Evolutionary conservation across 129 eudicot genomes (phyloP).

Genomic region (Helianthus annuus): HanXRQr2.0-SUNRISE NC_035448.2:43030281-43030780

Average conservation of each 20-base stretch:
- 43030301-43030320: neutral
- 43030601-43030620: constrained; percentile 15
- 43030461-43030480: neutral
- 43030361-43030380: constrained; percentile 12
- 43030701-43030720: too few species aligned
- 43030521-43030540: constrained; percentile 39
- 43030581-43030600: constrained; percentile 36
- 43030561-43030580: constrained; percentile 25
- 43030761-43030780: too few species aligned
- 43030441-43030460: neutral
- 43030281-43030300: too few species aligned
- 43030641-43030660: too few species aligned
- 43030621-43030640: too few species aligned
- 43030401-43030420: constrained; percentile 39
- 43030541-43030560: constrained; percentile 28
- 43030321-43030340: neutral
- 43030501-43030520: constrained; percentile 37
- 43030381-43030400: constrained; percentile 23
- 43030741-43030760: too few species aligned
- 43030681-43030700: too few species aligned
- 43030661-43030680: too few species aligned
- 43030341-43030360: constrained; percentile 25
- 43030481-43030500: neutral
- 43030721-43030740: too few species aligned
- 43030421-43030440: constrained; percentile 31